Conservation (phyloP, 306 rosid genomes). For the Prunus kanzakura region DNA sequence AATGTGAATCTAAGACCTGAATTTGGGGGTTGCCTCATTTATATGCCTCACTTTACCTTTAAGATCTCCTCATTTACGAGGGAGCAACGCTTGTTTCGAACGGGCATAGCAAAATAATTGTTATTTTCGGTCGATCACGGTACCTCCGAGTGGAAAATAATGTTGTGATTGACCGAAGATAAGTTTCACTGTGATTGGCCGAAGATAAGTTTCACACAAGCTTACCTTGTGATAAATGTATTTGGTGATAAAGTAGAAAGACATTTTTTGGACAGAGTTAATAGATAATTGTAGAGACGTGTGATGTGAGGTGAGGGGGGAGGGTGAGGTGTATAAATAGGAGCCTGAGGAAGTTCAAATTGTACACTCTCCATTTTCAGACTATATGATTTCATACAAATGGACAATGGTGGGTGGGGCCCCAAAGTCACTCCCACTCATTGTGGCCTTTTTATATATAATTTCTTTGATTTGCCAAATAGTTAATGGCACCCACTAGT, state of each 20-base stretch:
- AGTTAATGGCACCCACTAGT: slow-evolving; percentile 10
- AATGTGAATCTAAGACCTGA: neutral
- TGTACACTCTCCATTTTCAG: slow-evolving; percentile 24
- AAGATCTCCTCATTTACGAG: too few species aligned
- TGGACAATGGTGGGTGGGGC: slow-evolving; percentile 17
- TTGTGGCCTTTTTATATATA: neutral
- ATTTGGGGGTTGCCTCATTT: too few species aligned
- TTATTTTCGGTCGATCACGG: fast-evolving
- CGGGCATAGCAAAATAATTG: too few species aligned
- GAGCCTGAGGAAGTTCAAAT: slow-evolving; percentile 29
- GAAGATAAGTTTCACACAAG: too few species aligned
- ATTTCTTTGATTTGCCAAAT: neutral
- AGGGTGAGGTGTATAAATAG: slow-evolving; percentile 9
- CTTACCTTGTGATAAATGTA: too few species aligned
- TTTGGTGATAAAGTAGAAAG: neutral
- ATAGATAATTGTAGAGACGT: neutral
- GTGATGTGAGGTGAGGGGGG: slow-evolving; percentile 7
- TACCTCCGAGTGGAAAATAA: fast-evolving
- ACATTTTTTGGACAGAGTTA: neutral
- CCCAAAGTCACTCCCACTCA: slow-evolving; percentile 14
- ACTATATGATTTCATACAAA: neutral
- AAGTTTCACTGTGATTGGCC: too few species aligned
- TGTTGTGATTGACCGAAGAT: too few species aligned
- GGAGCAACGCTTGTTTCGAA: too few species aligned
- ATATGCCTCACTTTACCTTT: neutral